Percentiles rank a stretch among this genome's conserved stretches.
Evolutionary conservation across 148 eudicot genomes (phyloP).

Genomic region (Rhododendron ferrugineum): DNA sequence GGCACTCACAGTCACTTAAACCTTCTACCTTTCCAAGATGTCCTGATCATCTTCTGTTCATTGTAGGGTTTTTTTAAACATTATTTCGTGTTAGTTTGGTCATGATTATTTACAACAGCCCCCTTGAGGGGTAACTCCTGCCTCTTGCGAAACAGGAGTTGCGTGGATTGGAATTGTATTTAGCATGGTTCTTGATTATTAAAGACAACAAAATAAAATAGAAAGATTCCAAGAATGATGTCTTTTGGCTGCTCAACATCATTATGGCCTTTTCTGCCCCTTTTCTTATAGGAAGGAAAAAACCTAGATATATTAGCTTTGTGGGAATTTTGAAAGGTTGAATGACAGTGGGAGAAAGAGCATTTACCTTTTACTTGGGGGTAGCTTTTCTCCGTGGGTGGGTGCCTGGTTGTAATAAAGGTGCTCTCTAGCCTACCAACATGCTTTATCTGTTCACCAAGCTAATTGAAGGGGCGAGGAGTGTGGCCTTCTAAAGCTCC

Average conservation of each 20-base stretch:
- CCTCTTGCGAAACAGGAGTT: not conserved
- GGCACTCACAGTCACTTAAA: not conserved
- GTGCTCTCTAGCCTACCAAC: not conserved
- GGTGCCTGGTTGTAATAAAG: not conserved
- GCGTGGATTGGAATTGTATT: not conserved
- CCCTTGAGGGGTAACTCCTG: not conserved
- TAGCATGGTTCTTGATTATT: not conserved
- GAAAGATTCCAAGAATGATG: not conserved
- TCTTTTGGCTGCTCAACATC: not conserved
- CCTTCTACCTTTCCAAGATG: not conserved
- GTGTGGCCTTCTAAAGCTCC: not conserved
- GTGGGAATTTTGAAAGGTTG: not conserved
- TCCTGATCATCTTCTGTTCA: not conserved
- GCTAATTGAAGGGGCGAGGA: not conserved
- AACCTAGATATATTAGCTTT: not conserved
- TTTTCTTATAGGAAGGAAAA: not conserved
- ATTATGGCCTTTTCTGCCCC: not conserved
- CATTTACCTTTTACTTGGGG: not conserved
- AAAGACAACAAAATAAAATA: not conserved
- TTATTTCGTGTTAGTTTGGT: not conserved
- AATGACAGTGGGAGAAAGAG: not conserved
- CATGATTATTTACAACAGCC: not conserved
- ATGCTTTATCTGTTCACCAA: not conserved
- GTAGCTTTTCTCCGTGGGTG: not conserved
- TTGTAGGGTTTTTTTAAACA: not conserved